phyloP scores from a whole-genome alignment of 176 grass and related monocot genomes.

The Microstegium vimineum region DNA sequence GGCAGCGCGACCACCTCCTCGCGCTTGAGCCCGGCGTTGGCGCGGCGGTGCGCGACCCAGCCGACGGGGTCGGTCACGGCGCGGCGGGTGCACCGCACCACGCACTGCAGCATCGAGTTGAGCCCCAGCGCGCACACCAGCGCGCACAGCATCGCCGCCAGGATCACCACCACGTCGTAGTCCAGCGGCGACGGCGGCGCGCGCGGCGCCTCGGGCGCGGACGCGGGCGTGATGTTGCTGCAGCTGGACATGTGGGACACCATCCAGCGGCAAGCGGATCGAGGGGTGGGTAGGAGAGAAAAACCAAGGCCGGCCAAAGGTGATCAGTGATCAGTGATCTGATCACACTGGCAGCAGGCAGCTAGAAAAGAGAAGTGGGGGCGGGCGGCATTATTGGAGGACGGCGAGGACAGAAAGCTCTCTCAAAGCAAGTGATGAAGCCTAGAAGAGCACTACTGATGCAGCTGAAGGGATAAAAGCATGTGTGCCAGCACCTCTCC shows the following conservation, averaged over 20 bases:
- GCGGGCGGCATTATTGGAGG: background rate
- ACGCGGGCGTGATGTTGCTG: background rate
- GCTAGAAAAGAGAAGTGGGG: background rate
- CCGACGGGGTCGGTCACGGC: conserved; percentile 46
- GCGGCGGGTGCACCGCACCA: conserved; percentile 56
- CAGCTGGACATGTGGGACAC: conserved; percentile 18
- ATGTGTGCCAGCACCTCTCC: background rate
- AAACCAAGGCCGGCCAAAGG: background rate
- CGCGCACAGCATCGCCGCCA: conserved; percentile 78
- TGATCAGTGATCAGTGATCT: background rate
- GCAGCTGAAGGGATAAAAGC: background rate
- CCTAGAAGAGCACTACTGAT: conserved; percentile 2
- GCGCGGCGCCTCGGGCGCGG: background rate
- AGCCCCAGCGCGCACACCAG: conserved; percentile 72
- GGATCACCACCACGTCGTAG: conserved; percentile 75
- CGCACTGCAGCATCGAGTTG: conserved; percentile 75
- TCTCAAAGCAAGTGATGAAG: background rate
- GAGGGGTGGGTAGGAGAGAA: background rate
- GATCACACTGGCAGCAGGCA: background rate
- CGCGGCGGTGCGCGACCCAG: conserved; percentile 49
- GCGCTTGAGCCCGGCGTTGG: conserved; percentile 58
- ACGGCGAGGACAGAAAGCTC: background rate
- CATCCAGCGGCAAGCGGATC: background rate
- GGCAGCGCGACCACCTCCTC: conserved; percentile 53
- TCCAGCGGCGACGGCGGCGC: conserved; percentile 27